These are phyloP conservation scores for Monilinia aucupariae DNA, from an alignment of 2,329 filamentous ascomycete genomes.

Conservation along the genomic window DNA sequence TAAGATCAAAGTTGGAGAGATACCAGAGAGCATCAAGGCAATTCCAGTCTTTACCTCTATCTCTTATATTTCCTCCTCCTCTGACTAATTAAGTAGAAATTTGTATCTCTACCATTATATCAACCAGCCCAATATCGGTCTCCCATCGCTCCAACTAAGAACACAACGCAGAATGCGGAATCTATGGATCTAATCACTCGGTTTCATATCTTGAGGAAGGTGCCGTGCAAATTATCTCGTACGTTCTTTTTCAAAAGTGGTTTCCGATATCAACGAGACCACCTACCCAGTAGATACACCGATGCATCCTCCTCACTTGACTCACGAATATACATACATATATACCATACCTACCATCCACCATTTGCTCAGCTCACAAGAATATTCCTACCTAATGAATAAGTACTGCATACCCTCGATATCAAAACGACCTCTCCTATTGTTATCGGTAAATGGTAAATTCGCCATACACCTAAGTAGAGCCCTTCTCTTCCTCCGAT, in stretches of 20 bases:
- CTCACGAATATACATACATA: no score
- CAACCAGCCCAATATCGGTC: neutral
- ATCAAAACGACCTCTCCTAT: neutral
- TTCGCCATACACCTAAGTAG: slow-evolving; percentile 1
- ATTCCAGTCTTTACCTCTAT: no score
- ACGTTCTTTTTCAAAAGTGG: neutral
- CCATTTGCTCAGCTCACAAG: neutral
- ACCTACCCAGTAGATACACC: no score
- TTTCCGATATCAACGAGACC: neutral
- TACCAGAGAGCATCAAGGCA: no score
- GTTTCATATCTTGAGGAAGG: neutral
- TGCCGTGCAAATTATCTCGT: neutral
- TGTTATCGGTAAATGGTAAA: neutral
- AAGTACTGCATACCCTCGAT: neutral
- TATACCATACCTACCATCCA: neutral
- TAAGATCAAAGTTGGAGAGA: no score
- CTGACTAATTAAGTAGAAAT: no score
- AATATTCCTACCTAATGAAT: neutral
- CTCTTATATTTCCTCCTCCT: no score
- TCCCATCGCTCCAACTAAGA: neutral
- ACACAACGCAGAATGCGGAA: no score
- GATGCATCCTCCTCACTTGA: neutral
- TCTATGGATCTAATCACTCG: no score
- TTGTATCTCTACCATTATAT: no score
- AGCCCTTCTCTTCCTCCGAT: neutral